A percentile compares a stretch with the other conserved stretches of the same genome.
These are phyloP conservation scores for Scedosporium aurantiacum DNA, from an alignment of 2,329 filamentous ascomycete genomes.

Conservation along the genomic window DNA sequence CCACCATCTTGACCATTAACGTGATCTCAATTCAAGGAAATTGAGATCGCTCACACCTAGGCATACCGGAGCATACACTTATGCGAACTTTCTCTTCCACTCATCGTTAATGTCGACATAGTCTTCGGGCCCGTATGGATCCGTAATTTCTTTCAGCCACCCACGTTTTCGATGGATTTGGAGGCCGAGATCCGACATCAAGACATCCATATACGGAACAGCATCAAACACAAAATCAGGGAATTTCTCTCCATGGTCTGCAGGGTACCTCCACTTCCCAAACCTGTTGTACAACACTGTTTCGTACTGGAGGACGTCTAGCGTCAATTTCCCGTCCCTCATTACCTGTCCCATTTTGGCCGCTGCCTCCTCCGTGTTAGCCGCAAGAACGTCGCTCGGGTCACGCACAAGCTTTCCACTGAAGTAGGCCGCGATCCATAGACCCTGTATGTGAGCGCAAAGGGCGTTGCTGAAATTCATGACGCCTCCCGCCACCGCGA, in stretches of 20 bases:
- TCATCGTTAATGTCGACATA: constrained; percentile 43
- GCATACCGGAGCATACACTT: neutral
- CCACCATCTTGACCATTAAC: too few species aligned
- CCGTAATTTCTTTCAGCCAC: constrained; percentile 37
- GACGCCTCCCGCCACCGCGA: constrained; percentile 34
- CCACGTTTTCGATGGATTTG: constrained; percentile 43
- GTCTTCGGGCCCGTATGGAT: constrained; percentile 48
- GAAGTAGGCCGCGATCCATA: constrained; percentile 59
- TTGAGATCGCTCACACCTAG: neutral
- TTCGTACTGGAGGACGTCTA: constrained; percentile 36
- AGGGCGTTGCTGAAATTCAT: constrained; percentile 31
- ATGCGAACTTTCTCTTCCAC: constrained; percentile 17
- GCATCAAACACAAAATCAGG: constrained; percentile 69
- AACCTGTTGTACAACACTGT: constrained; percentile 57
- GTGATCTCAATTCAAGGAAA: neutral
- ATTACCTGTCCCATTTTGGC: neutral
- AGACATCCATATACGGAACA: constrained; percentile 59
- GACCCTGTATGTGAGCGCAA: constrained; percentile 35
- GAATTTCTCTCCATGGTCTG: constrained; percentile 48
- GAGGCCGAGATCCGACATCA: constrained; percentile 56
- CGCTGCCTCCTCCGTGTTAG: constrained; percentile 5
- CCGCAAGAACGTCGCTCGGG: constrained; percentile 13
- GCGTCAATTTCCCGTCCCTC: constrained; percentile 14
- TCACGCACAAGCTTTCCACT: constrained; percentile 14
- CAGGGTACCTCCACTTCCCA: constrained; percentile 57